Evolutionary conservation across 108 stramenopile genomes (phyloP).

Genomic region (Cyclotella cryptica): DNA sequence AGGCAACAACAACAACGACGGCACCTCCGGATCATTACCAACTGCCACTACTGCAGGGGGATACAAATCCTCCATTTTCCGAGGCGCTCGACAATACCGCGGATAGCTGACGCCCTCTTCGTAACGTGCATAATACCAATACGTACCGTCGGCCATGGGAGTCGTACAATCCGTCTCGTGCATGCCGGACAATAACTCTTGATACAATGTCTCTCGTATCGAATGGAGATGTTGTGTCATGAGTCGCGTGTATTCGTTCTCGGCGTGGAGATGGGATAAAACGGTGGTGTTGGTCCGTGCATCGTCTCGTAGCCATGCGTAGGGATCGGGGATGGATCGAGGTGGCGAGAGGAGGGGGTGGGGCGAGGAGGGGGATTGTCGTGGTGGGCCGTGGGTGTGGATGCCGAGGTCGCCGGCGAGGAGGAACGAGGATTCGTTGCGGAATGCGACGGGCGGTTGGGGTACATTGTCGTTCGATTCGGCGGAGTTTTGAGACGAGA

Average conservation of each 20-base stretch:
- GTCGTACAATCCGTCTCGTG: conserved; percentile 89
- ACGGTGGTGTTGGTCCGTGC: conserved; percentile 75
- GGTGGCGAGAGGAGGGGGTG: conserved; percentile 83
- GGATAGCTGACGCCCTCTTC: conserved; percentile 89
- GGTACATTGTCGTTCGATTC: neutral
- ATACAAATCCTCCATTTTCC: conserved; percentile 26
- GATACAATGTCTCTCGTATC: conserved; percentile 72
- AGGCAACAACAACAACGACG: conserved; percentile 59
- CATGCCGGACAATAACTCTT: conserved; percentile 60
- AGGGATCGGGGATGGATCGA: conserved; percentile 72
- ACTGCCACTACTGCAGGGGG: conserved; percentile 29
- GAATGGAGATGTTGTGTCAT: conserved; percentile 70
- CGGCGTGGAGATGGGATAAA: conserved; percentile 76
- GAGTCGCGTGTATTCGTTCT: conserved; percentile 83
- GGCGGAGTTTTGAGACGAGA: too few relatives aligned
- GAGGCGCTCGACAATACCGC: conserved; percentile 84
- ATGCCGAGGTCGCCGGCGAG: conserved; percentile 30
- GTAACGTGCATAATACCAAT: conserved; percentile 90
- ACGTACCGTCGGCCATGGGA: conserved; percentile 67
- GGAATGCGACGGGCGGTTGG: conserved; percentile 36
- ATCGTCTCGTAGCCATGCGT: conserved; percentile 95
- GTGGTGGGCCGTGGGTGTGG: conserved; percentile 11
- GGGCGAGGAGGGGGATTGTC: conserved; percentile 69
- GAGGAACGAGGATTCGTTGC: conserved; percentile 43
- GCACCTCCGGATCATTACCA: conserved; percentile 7